Evolutionary conservation across 495 filamentous ascomycete species (phyloP), one percentile per base, ranked within the genome.

Genomic region (Letharia columbiana): DNA sequence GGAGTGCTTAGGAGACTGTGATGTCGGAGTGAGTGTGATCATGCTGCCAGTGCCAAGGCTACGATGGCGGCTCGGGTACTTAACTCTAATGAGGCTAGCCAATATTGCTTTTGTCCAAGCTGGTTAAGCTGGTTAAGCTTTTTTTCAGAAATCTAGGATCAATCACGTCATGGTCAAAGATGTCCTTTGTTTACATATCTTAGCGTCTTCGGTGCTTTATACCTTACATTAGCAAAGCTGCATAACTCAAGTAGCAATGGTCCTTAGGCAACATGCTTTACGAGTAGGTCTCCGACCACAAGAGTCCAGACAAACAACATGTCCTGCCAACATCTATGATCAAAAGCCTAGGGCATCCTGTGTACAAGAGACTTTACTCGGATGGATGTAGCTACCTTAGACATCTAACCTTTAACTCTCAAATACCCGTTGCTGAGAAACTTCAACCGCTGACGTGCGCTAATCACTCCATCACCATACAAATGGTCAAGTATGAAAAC

Each of bases 1-100:
- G 52, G 45, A 40, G 18, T 39, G 31, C 8, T 33, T 39, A 52
- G 13, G 52, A 60, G 63, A n/a, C 41, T 37, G 56, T 65, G 54
- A 57, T 57, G 54, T 20, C 12, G 15, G 31, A 37, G 54, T 35
- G 7, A 39, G 54, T 37, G 54, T 37, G 54, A 57, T 54, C 17
- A 57, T 57, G 17, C 33, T 57, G 54, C 31, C 31, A 57, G 33
- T 17, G 54, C 54, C 54, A 57, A 57, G 54, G 15, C 31, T 37
- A 57, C 15, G 7, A 57, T 57, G 54, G 0, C 31, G 20, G 6
- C 15, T 9, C 33, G 33, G 54, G 33, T 18, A n/a, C 54, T 57
- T 57, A 37, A 37, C 31, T 2, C 33, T 20, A 37, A 37, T 37
- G 33, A 57, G 54, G 7, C 17, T 57, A 57, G 33, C 2, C 4